phyloP scores from a whole-genome alignment of 2,329 filamentous ascomycete genomes.

The Penicillium sp. region DNA sequence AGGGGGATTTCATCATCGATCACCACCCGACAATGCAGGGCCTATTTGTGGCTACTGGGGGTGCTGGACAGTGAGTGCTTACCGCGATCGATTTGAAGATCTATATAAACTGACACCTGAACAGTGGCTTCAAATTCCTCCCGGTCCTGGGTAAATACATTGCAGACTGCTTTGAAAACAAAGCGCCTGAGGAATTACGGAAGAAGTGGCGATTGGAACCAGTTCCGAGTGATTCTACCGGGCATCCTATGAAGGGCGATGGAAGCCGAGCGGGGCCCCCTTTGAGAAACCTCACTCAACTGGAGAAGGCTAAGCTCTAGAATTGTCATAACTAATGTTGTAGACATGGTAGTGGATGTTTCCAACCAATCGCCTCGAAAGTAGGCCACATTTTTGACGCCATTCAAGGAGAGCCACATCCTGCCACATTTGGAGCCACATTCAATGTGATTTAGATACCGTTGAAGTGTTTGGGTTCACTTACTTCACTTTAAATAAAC shows the following conservation, averaged over 20 bases:
- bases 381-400: not conserved
- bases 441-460: not conserved
- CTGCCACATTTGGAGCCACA: not conserved
- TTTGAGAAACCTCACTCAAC: constrained; percentile 20
- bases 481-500: too few species aligned
- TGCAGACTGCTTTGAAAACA: constrained; percentile 54
- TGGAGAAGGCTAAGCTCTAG: constrained; percentile 26
- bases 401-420: not conserved
- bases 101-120: not conserved
- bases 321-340: not conserved
- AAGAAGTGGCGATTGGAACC: constrained; percentile 55
- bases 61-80: constrained; percentile 25
- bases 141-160: constrained; percentile 64
- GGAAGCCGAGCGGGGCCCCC: constrained; percentile 31
- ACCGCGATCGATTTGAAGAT: not conserved
- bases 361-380: not conserved
- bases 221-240: constrained; percentile 1
- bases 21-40: constrained; percentile 60
- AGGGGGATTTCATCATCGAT: constrained; percentile 66
- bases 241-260: constrained; percentile 22
- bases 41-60: constrained; percentile 37
- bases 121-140: constrained; percentile 58
- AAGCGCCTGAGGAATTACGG: constrained; percentile 51
- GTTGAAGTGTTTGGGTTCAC: not conserved
- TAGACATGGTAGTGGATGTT: not conserved